These are phyloP conservation scores for Salvia miltiorrhiza DNA, from an alignment of 257 asterid species.

Conservation along the genomic window DNA sequence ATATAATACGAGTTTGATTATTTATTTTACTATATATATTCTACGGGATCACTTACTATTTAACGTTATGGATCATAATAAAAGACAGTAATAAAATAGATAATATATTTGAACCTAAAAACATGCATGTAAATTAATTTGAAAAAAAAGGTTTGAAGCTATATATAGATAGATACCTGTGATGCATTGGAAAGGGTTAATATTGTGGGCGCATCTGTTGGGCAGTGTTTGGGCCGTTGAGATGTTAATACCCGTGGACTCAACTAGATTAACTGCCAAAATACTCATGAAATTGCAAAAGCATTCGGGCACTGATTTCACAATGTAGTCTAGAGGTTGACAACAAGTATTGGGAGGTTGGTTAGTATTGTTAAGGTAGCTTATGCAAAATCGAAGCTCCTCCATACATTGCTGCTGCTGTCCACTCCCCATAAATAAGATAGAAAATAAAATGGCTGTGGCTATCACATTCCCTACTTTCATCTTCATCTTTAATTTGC, in stretches of 20 bases:
- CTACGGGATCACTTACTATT: not conserved
- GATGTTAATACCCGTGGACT: conserved; percentile 30
- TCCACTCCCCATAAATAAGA: not conserved
- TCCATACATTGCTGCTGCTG: conserved; percentile 30
- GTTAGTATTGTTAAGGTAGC: conserved; percentile 36
- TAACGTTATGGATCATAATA: no score
- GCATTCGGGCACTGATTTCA: conserved; percentile 50
- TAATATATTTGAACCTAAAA: no score
- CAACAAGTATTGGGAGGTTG: conserved; percentile 60
- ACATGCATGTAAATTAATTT: no score
- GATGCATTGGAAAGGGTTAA: conserved; percentile 51
- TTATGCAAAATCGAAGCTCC: conserved; percentile 55
- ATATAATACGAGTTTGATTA: no score
- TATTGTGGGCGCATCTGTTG: conserved; percentile 54
- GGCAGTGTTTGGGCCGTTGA: conserved; percentile 52
- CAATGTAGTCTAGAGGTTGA: conserved; percentile 46
- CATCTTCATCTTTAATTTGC: not conserved
- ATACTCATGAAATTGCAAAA: conserved; percentile 48
- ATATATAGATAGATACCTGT: no score
- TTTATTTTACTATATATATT: no score
- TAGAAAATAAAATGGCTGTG: not conserved
- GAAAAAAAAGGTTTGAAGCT: no score
- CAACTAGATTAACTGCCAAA: conserved; percentile 36
- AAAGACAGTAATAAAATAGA: no score
- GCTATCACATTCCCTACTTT: not conserved